Evolutionary conservation across 495 filamentous ascomycete genomes (phyloP).

Genomic region (Daldinia vernicosa): DNA sequence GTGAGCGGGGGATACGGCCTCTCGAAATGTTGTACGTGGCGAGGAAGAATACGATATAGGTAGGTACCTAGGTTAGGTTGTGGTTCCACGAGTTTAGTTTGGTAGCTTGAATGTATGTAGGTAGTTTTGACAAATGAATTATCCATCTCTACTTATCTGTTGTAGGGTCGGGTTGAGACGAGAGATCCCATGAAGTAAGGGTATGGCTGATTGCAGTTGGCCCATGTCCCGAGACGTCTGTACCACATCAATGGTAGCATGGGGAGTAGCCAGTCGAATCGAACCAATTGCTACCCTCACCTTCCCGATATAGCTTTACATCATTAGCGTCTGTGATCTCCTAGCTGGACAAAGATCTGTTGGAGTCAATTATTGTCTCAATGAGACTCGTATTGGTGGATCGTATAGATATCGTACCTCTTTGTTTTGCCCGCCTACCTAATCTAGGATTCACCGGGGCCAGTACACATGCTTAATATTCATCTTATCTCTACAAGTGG

Average conservation of each 20-base stretch:
- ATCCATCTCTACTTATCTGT: background rate
- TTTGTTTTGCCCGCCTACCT: conserved; percentile 4
- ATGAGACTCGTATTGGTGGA: conserved; percentile 27
- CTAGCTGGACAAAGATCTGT: conserved; percentile 16
- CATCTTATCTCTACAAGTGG: conserved; percentile 35
- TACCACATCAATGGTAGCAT: background rate
- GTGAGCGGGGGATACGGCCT: background rate
- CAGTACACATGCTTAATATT: conserved; percentile 14
- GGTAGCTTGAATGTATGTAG: background rate
- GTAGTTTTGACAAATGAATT: background rate
- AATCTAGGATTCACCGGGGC: conserved; percentile 10
- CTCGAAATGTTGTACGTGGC: background rate
- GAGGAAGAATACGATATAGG: background rate
- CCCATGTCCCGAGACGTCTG: background rate
- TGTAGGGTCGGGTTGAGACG: background rate
- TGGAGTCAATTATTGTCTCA: background rate
- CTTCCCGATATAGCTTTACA: conserved; percentile 32
- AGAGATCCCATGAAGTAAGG: background rate
- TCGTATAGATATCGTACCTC: conserved; percentile 15
- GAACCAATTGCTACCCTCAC: conserved; percentile 24
- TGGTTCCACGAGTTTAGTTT: background rate
- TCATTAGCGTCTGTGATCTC: conserved; percentile 4
- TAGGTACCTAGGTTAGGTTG: background rate
- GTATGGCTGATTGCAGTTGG: conserved; percentile 7
- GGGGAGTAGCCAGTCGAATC: conserved; percentile 3